Conservation (phyloP, 345 rosid genomes). For the Eucalyptus marginata region DNA sequence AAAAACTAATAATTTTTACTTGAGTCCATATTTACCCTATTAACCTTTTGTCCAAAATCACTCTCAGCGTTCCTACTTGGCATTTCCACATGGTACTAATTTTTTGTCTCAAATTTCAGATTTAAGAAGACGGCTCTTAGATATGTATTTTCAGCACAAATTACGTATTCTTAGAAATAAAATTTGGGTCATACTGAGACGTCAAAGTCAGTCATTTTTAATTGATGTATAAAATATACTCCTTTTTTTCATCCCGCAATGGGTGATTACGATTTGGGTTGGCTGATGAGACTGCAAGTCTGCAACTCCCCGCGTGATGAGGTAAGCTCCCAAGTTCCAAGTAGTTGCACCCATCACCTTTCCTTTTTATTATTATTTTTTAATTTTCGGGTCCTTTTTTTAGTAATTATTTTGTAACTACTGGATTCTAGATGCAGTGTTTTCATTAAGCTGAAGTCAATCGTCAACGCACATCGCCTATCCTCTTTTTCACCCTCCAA, state of each 20-base stretch:
- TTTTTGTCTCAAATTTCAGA: no score
- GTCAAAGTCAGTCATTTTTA: no score
- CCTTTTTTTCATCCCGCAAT: accelerated
- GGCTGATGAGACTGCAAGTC: neutral
- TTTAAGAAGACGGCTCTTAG: no score
- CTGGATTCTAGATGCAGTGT: neutral
- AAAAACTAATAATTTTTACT: no score
- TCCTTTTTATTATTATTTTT: neutral
- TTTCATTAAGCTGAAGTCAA: neutral
- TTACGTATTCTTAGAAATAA: no score
- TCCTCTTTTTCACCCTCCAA: neutral
- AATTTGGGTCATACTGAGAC: accelerated
- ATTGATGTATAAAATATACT: no score
- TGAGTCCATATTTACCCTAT: no score
- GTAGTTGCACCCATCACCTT: neutral
- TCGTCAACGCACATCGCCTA: neutral
- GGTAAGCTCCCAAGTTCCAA: neutral
- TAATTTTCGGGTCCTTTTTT: neutral
- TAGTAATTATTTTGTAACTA: accelerated
- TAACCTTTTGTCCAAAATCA: no score
- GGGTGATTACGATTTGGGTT: no score
- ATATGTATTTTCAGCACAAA: no score
- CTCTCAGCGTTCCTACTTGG: no score
- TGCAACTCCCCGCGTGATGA: neutral
- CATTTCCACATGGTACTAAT: no score